Conservation (phyloP, 2,329 filamentous ascomycete genomes). For the Fusarium nematophilum region DNA sequence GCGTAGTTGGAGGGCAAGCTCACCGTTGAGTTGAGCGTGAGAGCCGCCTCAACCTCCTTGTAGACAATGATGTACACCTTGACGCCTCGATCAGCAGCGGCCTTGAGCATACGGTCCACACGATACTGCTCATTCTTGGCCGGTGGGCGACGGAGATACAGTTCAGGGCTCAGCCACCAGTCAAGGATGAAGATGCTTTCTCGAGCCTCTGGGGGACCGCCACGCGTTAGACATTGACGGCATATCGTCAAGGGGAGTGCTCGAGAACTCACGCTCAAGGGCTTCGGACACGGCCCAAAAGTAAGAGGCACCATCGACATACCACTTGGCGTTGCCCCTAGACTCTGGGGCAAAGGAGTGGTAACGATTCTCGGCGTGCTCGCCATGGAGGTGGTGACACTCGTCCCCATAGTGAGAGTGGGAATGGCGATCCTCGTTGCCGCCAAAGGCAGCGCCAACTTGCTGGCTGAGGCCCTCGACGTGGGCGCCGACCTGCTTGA, state of each 20-base stretch:
- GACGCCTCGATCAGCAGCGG: slow-evolving; percentile 85
- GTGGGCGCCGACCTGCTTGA: slow-evolving; percentile 47
- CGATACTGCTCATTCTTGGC: slow-evolving; percentile 85
- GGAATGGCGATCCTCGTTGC: slow-evolving; percentile 56
- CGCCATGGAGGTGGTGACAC: slow-evolving; percentile 55
- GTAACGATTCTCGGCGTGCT: slow-evolving; percentile 64
- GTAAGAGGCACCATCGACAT: slow-evolving; percentile 85
- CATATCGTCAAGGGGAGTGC: neutral
- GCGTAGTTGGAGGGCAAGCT: slow-evolving; percentile 39
- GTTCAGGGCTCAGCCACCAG: slow-evolving; percentile 91
- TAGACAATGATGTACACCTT: slow-evolving; percentile 89
- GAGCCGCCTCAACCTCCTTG: slow-evolving; percentile 86
- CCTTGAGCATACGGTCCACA: slow-evolving; percentile 83
- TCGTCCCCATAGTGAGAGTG: slow-evolving; percentile 56
- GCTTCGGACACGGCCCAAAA: slow-evolving; percentile 88
- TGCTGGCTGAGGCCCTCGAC: slow-evolving; percentile 46
- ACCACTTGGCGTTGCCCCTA: slow-evolving; percentile 85
- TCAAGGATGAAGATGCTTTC: slow-evolving; percentile 88
- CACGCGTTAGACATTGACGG: slow-evolving; percentile 17
- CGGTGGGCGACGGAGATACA: slow-evolving; percentile 87
- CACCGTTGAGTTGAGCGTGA: slow-evolving; percentile 68
- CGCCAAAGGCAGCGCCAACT: slow-evolving; percentile 41
- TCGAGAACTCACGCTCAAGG: slow-evolving; percentile 66
- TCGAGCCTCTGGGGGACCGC: slow-evolving; percentile 65
- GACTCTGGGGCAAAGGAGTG: slow-evolving; percentile 79